These are phyloP conservation scores for Sporopachydermia lactativora DNA, from an alignment of 805 yeast species.

Conservation along the genomic window DNA sequence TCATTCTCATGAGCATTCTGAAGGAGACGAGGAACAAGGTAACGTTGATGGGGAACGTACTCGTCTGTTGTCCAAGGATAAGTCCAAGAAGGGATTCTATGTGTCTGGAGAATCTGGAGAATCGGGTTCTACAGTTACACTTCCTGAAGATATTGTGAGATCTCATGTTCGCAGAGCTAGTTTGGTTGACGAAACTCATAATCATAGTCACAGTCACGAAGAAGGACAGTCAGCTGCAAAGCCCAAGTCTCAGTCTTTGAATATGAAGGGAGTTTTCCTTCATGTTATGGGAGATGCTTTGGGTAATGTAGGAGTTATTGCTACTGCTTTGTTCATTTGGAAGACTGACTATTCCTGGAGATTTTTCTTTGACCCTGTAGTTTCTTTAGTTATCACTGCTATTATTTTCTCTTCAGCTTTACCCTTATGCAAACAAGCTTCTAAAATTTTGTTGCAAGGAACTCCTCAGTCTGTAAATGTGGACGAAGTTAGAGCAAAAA, in stretches of 20 bases:
- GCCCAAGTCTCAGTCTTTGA: conserved; percentile 43
- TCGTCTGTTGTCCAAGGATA: conserved; percentile 3
- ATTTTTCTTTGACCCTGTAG: conserved; percentile 72
- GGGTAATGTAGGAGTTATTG: conserved; percentile 88
- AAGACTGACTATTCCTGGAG: conserved; percentile 83
- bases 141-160: neutral
- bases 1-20: conserved; percentile 23
- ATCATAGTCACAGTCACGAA: conserved; percentile 12
- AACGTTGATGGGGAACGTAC: conserved; percentile 7
- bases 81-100: neutral
- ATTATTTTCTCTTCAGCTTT: conserved; percentile 86
- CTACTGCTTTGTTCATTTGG: conserved; percentile 87
- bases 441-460: conserved; percentile 82
- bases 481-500: conserved; percentile 55
- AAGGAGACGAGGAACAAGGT: conserved; percentile 16
- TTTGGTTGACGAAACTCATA: conserved; percentile 2
- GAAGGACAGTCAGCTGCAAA: conserved; percentile 4
- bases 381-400: conserved; percentile 72
- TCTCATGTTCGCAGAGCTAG: neutral
- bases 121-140: neutral
- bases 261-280: conserved; percentile 93
- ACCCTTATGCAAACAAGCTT: conserved; percentile 76
- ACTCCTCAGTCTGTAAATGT: conserved; percentile 79
- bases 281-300: conserved; percentile 95
- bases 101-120: neutral